Evolutionary conservation across 352 stramenopile species (phyloP).

Genomic region (Pseudoperonospora humuli): DNA sequence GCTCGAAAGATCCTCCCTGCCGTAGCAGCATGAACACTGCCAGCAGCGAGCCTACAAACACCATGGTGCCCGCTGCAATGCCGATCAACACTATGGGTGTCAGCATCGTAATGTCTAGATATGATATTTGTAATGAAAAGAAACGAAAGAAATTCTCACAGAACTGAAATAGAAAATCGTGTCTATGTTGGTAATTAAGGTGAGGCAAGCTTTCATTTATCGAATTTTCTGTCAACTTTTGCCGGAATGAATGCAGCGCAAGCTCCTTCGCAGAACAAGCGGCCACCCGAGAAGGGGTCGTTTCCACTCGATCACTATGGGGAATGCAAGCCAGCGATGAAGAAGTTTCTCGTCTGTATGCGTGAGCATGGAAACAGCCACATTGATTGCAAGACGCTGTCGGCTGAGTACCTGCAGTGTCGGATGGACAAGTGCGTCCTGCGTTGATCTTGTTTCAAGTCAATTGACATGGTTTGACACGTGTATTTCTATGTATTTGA

Average conservation of each 20-base stretch:
- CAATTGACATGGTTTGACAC: background rate
- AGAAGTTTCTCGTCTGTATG: constrained; percentile 83
- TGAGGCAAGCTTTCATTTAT: background rate
- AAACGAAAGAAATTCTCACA: background rate
- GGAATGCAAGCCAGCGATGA: constrained; percentile 86
- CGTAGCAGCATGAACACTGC: constrained; percentile 81
- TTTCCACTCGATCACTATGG: constrained; percentile 88
- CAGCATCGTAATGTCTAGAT: constrained; percentile 24
- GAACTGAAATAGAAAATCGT: background rate
- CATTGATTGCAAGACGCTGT: constrained; percentile 87
- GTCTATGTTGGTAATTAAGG: constrained; percentile 10
- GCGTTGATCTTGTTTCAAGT: background rate
- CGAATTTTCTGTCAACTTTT: background rate
- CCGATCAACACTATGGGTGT: constrained; percentile 49
- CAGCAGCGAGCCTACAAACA: constrained; percentile 79
- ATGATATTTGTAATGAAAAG: background rate
- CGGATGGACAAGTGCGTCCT: constrained; percentile 82
- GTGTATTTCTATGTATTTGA: background rate
- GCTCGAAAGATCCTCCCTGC: constrained; percentile 81
- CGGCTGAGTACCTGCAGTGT: constrained; percentile 82
- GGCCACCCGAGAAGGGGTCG: constrained; percentile 83
- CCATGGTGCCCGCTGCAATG: constrained; percentile 70
- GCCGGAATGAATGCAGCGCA: constrained; percentile 70
- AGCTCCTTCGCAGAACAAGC: constrained; percentile 60
- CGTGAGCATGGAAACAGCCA: constrained; percentile 73